A percentile compares a stretch with the other conserved stretches of the same genome.
phyloP scores from a whole-genome alignment of 345 rosid species.

The Lepidium sativum region DNA sequence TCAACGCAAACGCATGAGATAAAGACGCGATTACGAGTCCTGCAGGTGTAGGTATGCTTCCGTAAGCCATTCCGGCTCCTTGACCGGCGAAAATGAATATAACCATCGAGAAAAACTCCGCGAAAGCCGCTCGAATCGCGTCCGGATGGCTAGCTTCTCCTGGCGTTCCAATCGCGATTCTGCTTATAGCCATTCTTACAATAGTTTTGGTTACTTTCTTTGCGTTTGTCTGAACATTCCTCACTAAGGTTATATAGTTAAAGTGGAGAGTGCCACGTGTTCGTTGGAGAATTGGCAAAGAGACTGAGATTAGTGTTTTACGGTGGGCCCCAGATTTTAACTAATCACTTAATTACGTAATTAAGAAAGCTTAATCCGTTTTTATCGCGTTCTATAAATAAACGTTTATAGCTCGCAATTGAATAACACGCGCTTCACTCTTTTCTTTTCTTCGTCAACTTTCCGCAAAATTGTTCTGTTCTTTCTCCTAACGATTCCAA shows the following conservation, averaged over 20 bases:
- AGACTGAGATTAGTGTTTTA: constrained; percentile 16
- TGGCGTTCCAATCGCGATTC: constrained; percentile 49
- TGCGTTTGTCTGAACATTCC: neutral
- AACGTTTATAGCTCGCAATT: constrained; percentile 9
- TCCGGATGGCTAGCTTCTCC: constrained; percentile 65
- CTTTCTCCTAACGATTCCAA: constrained; percentile 5
- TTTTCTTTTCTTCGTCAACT: constrained; percentile 2
- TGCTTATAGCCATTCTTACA: constrained; percentile 47
- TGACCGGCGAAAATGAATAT: constrained; percentile 83
- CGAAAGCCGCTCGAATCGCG: constrained; percentile 54
- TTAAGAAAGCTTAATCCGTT: constrained; percentile 14
- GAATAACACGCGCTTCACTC: constrained; percentile 22
- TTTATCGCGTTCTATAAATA: constrained; percentile 22
- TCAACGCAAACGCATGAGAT: constrained; percentile 64
- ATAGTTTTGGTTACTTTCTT: neutral
- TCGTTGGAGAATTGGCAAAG: constrained; percentile 22
- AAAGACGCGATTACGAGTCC: constrained; percentile 66
- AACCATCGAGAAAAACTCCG: constrained; percentile 67
- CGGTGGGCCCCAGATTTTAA: constrained; percentile 8
- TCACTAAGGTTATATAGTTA: constrained; percentile 19
- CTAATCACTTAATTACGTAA: neutral
- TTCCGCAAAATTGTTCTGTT: constrained; percentile 7
- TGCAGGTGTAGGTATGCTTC: constrained; percentile 61
- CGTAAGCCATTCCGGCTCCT: constrained; percentile 88
- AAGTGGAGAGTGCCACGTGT: constrained; percentile 15